Conservation (phyloP, 2,329 filamentous ascomycete species). For the Colletotrichum sp. region DNA sequence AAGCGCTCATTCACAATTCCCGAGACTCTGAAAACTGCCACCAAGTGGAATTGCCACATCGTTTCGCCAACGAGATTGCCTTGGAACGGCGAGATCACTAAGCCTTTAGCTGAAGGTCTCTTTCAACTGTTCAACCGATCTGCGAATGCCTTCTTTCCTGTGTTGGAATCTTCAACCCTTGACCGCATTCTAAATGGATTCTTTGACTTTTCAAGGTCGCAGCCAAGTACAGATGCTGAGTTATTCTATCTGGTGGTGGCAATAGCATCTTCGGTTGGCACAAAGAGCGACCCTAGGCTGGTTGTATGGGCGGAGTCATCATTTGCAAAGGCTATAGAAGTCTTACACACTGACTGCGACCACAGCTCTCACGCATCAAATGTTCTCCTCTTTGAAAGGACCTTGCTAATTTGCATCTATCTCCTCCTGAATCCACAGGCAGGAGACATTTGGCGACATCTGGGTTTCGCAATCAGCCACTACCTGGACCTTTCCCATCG, state of each 20-base stretch:
- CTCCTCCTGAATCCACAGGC: not conserved
- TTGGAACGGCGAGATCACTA: not conserved
- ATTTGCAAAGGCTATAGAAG: not conserved
- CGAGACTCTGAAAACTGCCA: not conserved
- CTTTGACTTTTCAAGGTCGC: not conserved
- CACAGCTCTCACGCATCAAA: not conserved
- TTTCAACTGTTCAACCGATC: not conserved
- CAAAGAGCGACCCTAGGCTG: not conserved
- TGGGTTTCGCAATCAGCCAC: not conserved
- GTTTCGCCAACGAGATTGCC: not conserved
- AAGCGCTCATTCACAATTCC: not conserved
- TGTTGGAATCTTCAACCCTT: not conserved
- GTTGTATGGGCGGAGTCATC: not conserved
- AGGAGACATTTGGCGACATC: not conserved
- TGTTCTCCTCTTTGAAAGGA: not conserved
- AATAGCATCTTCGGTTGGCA: not conserved
- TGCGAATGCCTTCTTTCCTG: not conserved
- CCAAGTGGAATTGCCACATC: not conserved
- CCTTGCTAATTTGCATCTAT: not conserved
- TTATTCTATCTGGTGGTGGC: not conserved
- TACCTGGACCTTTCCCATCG: not conserved
- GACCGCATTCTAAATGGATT: not conserved
- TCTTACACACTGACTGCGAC: not conserved
- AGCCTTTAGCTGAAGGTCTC: not conserved
- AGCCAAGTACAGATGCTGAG: not conserved